Base-by-base conservation (phyloP, 495 filamentous ascomycete species). In the Penicillium longicatenatum region DNA sequence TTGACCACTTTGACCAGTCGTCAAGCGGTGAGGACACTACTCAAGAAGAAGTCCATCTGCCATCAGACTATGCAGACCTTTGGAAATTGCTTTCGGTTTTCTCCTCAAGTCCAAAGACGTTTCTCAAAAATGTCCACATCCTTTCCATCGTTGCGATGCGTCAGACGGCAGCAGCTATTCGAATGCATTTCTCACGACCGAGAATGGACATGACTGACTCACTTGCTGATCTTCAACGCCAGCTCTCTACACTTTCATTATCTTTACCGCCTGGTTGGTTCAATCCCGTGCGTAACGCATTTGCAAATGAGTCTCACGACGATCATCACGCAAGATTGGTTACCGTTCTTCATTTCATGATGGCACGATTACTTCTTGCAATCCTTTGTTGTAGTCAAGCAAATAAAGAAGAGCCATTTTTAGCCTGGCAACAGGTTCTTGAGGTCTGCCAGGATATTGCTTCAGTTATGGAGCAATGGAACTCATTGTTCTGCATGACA, bases 351-450 rank as follows among this genome's bases (percentile, higher is more conserved):
- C 59, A 66, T 60, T 44, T 66, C 2, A 20, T 11, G 6, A 57
- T 58, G 57, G 57, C 63, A 8, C 45, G 35, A 24, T 30, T 66
- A 2, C 60, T 66, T 16, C 17, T 57, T 26, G 41, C 54, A 17
- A 35, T 63, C 10, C 11, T 57, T 14, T 16, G 16, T 8, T 57
- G 54, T 39, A 46, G 24, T 24, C 37, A 29, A 8, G 0, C 31
- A 46, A 12, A 50, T 39, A 62, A n/a, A 37, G 53, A 64, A 10
- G 54, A 54, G 17, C 60, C 61, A 62, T 4, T 50, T 9, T 17
- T 20, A 29, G 60, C 49, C 37, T 67, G 61, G 64, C 64, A 64
- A 26, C 49, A 22, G 26, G 39, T 63, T 21, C 61, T 67, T 11
- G 58, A 55, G 21, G 52, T 50, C 2, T 60, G 58, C 39, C 61